Percentiles rank a stretch among this genome's conserved stretches.
phyloP scores from a whole-genome alignment of 2,329 filamentous ascomycete species.

The Alternaria novae-zelandiae region DNA sequence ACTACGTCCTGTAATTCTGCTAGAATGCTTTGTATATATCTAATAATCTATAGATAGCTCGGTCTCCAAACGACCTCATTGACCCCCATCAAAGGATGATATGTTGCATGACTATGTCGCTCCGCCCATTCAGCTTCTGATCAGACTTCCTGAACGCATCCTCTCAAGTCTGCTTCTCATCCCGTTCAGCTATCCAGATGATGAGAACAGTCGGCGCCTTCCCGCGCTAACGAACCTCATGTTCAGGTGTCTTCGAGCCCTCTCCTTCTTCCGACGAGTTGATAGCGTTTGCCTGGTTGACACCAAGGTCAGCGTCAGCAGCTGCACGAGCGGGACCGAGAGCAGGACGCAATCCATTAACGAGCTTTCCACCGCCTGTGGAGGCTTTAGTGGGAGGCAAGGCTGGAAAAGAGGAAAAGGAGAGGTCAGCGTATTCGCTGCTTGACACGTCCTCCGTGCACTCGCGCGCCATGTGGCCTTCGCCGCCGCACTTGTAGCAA shows the following conservation, averaged over 20 bases:
- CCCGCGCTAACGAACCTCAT: conserved; percentile 19
- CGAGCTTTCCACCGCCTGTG: not conserved
- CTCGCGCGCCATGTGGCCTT: conserved; percentile 17
- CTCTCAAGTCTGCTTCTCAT: not conserved
- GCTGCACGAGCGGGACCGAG: not conserved
- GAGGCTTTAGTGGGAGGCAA: not conserved
- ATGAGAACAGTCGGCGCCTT: conserved; percentile 18
- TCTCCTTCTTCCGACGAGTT: conserved; percentile 17
- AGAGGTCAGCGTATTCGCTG: not conserved
- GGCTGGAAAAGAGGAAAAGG: not conserved
- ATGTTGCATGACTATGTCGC: not conserved
- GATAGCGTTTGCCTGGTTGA: not conserved
- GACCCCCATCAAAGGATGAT: not conserved
- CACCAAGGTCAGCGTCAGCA: conserved; percentile 3
- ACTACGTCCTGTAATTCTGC: not conserved
- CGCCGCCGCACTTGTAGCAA: conserved; percentile 19
- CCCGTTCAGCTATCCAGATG: conserved; percentile 2
- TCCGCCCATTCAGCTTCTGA: not conserved
- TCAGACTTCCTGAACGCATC: not conserved
- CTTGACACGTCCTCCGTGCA: not conserved
- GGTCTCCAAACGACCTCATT: not conserved
- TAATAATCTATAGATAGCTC: not conserved
- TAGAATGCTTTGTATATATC: not conserved
- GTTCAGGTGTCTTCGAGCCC: conserved; percentile 21
- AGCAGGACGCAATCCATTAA: not conserved